Conservation (phyloP, 2,329 filamentous ascomycete genomes). For the Tolypocladium nubicola region DNA sequence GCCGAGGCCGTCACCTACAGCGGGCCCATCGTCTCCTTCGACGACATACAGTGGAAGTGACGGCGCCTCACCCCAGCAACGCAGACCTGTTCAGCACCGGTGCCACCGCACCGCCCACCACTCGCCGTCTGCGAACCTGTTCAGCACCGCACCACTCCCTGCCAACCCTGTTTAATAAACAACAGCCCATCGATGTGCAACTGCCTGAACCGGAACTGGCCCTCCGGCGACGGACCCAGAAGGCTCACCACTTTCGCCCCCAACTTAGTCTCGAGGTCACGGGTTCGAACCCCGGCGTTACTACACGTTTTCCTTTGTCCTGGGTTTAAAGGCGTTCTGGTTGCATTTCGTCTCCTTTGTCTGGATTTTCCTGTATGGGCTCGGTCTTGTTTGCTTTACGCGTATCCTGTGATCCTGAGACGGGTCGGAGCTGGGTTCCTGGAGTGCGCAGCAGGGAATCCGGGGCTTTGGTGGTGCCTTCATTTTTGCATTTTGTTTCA, state of each 20-base stretch:
- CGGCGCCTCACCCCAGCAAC: background rate
- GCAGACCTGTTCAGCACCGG: background rate
- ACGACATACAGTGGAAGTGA: slow-evolving; percentile 24
- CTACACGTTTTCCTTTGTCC: background rate
- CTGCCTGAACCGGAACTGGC: background rate
- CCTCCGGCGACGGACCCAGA: background rate
- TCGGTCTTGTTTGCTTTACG: background rate
- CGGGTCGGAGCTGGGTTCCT: background rate
- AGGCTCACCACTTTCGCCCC: background rate
- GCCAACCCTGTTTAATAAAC: background rate
- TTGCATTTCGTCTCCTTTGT: background rate
- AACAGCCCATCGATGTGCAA: background rate
- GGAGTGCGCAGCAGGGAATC: background rate
- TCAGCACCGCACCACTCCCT: background rate
- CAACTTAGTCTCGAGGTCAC: background rate
- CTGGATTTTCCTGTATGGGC: background rate
- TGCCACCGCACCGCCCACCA: background rate
- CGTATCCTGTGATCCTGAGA: background rate
- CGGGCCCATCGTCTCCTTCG: slow-evolving; percentile 26
- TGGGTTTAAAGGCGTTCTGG: background rate
- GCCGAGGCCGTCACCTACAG: slow-evolving; percentile 24
- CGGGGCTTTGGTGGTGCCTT: background rate
- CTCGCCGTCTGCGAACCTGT: background rate
- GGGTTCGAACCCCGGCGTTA: background rate
- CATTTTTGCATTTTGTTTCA: background rate